These are phyloP conservation scores for Colletotrichum trifolii DNA, from an alignment of 2,329 filamentous ascomycete species.

Conservation along the genomic window DNA sequence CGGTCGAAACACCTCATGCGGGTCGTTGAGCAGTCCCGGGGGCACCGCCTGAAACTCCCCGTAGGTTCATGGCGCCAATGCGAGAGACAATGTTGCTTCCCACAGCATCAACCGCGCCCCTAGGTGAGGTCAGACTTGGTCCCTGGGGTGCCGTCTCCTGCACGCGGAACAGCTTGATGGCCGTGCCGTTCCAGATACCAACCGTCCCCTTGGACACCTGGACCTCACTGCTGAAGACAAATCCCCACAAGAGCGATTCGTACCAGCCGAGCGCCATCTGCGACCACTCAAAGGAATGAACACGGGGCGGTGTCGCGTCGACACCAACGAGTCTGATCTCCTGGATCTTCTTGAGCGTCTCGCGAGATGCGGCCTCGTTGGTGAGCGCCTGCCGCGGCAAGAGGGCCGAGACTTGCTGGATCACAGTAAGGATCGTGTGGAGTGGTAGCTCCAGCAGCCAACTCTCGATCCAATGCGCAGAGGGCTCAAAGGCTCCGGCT, in stretches of 20 bases:
- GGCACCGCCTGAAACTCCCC: constrained; percentile 44
- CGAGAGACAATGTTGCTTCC: constrained; percentile 89
- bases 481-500: constrained; percentile 78
- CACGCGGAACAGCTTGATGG: constrained; percentile 88
- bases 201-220: constrained; percentile 86
- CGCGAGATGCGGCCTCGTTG: constrained; percentile 55
- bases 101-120: constrained; percentile 92
- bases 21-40: constrained; percentile 22
- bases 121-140: constrained; percentile 83
- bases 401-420: constrained; percentile 71
- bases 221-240: constrained; percentile 92
- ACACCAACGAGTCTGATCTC: constrained; percentile 75
- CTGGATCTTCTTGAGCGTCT: constrained; percentile 65
- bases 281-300: constrained; percentile 96
- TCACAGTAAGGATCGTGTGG: constrained; percentile 84
- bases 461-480: constrained; percentile 86
- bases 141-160: constrained; percentile 85
- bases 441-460: constrained; percentile 94
- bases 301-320: constrained; percentile 78
- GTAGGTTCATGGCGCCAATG: constrained; percentile 83
- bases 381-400: constrained; percentile 63
- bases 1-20: not conserved
- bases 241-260: constrained; percentile 91
- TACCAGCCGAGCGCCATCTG: constrained; percentile 93
- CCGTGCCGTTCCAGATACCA: constrained; percentile 93